Evolutionary conservation across 345 rosid species (phyloP).

Genomic region (Gossypioides kirkii): DNA sequence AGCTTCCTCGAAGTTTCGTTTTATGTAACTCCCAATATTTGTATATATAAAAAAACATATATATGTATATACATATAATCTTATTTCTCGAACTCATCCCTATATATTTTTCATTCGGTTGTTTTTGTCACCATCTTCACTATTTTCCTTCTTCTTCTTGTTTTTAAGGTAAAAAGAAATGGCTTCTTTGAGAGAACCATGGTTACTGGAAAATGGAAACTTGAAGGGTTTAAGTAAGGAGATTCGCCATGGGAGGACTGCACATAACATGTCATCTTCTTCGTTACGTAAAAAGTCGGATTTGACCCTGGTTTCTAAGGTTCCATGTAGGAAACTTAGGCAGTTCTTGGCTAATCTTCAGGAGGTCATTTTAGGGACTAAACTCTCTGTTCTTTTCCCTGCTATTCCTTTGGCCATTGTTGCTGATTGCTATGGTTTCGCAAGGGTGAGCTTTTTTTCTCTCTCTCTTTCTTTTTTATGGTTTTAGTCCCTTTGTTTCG

Average conservation of each 20-base stretch:
- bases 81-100: not conserved
- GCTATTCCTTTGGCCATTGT: constrained; percentile 69
- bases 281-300: constrained; percentile 83
- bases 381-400: constrained; percentile 67
- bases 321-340: constrained; percentile 46
- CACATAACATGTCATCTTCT: constrained; percentile 86
- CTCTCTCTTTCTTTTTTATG: not conserved
- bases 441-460: constrained; percentile 37
- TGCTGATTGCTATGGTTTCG: constrained; percentile 49
- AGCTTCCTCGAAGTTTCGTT: constrained; percentile 2
- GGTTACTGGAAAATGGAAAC: constrained; percentile 53
- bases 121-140: too few relatives aligned
- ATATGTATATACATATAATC: not conserved
- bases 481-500: not conserved
- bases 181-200: constrained; percentile 39
- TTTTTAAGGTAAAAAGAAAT: not conserved
- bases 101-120: not conserved
- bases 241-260: constrained; percentile 61
- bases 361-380: constrained; percentile 83
- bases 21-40: not conserved
- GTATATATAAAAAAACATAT: too few relatives aligned
- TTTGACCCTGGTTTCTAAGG: constrained; percentile 52
- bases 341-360: constrained; percentile 57
- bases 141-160: not conserved
- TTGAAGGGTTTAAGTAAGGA: constrained; percentile 55